These are phyloP conservation scores for Colletotrichum sp. DNA, from an alignment of 2,329 filamentous ascomycete genomes.

Conservation along the genomic window DNA sequence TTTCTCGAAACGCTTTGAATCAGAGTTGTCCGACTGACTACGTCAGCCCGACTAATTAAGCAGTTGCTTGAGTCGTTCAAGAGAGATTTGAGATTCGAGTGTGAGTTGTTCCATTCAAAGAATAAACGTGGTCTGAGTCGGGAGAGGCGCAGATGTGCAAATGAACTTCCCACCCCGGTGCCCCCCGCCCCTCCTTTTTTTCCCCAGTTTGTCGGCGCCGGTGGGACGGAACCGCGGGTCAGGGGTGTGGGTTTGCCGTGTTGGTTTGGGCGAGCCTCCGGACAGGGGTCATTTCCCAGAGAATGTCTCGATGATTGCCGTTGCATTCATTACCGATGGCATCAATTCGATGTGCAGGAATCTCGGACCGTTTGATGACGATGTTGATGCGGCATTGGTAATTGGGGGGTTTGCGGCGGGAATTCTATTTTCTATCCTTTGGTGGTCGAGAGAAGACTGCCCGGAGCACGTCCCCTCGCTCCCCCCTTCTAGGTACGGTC, in stretches of 20 bases:
- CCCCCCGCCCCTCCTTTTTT: background rate
- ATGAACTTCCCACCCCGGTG: background rate
- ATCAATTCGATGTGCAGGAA: background rate
- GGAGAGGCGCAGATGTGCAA: background rate
- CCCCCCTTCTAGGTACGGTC: background rate
- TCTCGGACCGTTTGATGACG: background rate
- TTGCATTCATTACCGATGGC: background rate
- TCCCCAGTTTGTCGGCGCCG: background rate
- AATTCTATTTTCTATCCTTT: background rate
- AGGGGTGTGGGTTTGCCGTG: background rate
- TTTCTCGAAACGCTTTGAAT: background rate
- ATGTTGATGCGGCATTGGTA: background rate
- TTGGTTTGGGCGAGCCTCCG: background rate
- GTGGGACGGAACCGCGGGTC: slow-evolving; percentile 3
- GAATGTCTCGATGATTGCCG: background rate
- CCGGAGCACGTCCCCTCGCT: background rate
- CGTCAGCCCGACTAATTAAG: background rate
- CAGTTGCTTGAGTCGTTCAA: background rate
- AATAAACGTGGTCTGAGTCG: background rate
- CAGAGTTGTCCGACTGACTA: background rate
- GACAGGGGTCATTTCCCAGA: background rate
- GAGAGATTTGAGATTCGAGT: background rate
- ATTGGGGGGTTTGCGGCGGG: background rate
- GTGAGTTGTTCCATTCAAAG: background rate
- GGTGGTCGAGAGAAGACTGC: background rate